Base-by-base conservation (phyloP, 2,329 filamentous ascomycete genomes). In the Cercospora janseana region DNA sequence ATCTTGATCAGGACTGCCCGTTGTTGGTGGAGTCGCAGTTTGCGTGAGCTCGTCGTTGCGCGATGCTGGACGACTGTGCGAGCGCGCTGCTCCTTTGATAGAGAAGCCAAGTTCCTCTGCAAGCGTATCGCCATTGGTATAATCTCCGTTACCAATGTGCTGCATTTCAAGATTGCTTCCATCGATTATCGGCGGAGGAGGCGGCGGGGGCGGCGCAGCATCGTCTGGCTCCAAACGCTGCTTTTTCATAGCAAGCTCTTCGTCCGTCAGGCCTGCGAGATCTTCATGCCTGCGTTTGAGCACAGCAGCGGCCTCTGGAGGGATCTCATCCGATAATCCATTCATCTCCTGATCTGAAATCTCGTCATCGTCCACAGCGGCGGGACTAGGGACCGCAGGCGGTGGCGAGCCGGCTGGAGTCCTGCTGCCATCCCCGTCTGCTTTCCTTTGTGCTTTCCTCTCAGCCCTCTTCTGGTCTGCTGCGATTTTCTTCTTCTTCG, bases 401-500 rank as follows among this genome's bases (percentile, higher is more conserved):
- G 50, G 52, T 9, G 63, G 63, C 10, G 66, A 64, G 12, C 61
- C 66, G 4, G 49, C 41, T 8, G 64, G 60, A 13, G 63, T 65
- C 24, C 55, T 54, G 31, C 56, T 63, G 12, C 46, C 55, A 31
- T 40, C 21, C 20, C 48, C 51, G 32, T 35, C 59, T 18, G 50
- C 58, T 21, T 59, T 56, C 46, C 59, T 65, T 15, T 50, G 28
- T 13, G 62, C 53, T 67, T 72, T 58, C 67, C 72, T 57, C 75
- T 77, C 77, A 1, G 75, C 73, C 64, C 82, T 86, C 54, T 79
- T 79, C 67, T 82, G 82, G 58, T 91, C 83, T 56, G 83, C 79
- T 54, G 78, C 82, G 54, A 74, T 76, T 61, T 86, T 88, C 71
- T 95, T 94, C 49, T 79, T 76, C 2, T 92, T 83, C 0, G 89